phyloP scores from a whole-genome alignment of 176 grass and related monocot genomes.

The Avena sativa region DNA sequence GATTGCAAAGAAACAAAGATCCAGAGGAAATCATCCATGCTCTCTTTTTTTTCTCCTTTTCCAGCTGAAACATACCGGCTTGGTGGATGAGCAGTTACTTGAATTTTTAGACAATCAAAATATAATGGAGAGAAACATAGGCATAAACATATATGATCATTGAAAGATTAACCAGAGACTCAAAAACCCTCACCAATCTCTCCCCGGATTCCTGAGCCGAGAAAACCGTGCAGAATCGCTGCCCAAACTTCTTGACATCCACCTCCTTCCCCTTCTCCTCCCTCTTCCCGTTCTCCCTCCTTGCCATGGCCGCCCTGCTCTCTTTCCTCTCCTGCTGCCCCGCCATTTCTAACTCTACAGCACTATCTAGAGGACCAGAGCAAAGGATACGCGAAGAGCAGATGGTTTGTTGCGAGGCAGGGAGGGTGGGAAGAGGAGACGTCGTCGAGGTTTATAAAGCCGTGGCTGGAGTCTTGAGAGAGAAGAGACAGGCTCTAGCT shows the following conservation, averaged over 20 bases:
- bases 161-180: background rate
- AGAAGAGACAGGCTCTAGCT: background rate
- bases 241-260: background rate
- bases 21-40: background rate
- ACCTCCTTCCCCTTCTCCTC: background rate
- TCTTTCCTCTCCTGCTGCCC: slow-evolving; percentile 2
- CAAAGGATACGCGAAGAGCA: background rate
- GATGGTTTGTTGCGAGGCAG: background rate
- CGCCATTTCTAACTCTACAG: background rate
- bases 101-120: background rate
- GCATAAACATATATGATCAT: background rate
- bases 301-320: background rate
- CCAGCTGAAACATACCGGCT: background rate
- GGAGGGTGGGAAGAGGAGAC: background rate
- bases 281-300: background rate
- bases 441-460: background rate
- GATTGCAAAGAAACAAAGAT: background rate
- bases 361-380: background rate
- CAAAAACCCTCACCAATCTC: slow-evolving; percentile 43
- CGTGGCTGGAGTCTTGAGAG: background rate
- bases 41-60: background rate
- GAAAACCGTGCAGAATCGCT: slow-evolving; percentile 9
- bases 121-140: background rate
- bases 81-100: background rate
- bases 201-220: slow-evolving; percentile 9